Base-by-base conservation (phyloP, 352 stramenopile genomes). In the Phytophthora constricta region DNA sequence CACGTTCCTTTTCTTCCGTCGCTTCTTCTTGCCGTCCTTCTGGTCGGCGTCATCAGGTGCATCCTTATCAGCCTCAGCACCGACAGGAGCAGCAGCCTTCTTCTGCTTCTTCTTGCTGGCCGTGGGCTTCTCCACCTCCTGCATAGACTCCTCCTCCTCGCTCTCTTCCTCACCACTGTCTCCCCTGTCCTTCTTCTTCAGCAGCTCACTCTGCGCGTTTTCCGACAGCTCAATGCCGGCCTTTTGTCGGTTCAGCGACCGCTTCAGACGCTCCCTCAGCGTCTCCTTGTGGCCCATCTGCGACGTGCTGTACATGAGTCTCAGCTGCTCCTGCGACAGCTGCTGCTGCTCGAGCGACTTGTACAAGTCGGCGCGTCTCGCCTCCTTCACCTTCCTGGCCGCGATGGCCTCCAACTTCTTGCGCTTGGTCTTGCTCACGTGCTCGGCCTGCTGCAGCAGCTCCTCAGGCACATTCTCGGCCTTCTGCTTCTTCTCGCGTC, bases 271-370 rank as follows among this genome's bases (percentile, higher is more conserved):
- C 43, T 94, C 85, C 13, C 82, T 76, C 57, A 94, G 68, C 48
- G 86, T 96, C 73, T 94, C 84, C 50, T 91, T 92, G 76, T 96
- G 86, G 3, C 87, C 87, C 34, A 95, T 75, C 46, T 83, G 76
- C 14, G 87, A 89, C 23, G 84, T 92, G 59, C 85, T 87, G 76
- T 90, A 80, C 71, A 94, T 81, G 45, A 94, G 73, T 41, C 83
- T 79, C 53, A 93, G 70, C 55, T 94, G 81, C 37, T 86, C 79
- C 34, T 80, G 63, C 26, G 84, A 82, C 31, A 94, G 70, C 23
- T 83, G 76, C 55, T 84, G 72, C 31, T 70, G 55, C 69, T 90
- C 76, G 9, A 94, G 70, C 37, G 87, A 96, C 72, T 94, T 92
- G 71, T 91, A 92, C 33, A 96, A 60, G 17, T 85, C 68, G n/a